phyloP scores from a whole-genome alignment of 768 basidiomycete species.

The Leccinum rimulosum region DNA sequence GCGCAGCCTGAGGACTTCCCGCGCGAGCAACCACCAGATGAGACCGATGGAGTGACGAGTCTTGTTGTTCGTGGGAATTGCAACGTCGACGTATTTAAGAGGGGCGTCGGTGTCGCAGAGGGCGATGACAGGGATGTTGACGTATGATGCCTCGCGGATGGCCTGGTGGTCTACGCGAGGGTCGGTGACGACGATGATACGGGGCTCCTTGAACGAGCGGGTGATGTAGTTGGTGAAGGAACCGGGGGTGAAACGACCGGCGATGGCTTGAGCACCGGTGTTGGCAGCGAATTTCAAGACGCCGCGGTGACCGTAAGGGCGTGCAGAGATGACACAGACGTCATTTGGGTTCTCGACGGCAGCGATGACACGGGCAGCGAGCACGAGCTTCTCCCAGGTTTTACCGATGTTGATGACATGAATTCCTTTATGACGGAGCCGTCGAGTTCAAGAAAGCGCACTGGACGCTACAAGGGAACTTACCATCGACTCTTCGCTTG shows the following conservation, averaged over 20 bases:
- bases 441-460: constrained; percentile 13
- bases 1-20: constrained; percentile 94
- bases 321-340: constrained; percentile 96
- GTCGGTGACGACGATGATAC: constrained; percentile 97
- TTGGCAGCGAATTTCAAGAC: constrained; percentile 98
- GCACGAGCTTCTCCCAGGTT: constrained; percentile 99
- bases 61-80: constrained; percentile 99
- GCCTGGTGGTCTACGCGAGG: constrained; percentile 99
- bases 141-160: constrained; percentile 99
- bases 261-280: constrained; percentile 98
- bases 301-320: constrained; percentile 98
- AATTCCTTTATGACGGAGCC: constrained; percentile 58
- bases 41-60: constrained; percentile 95
- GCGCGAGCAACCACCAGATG: constrained; percentile 95
- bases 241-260: constrained; percentile 98
- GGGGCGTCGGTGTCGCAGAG: constrained; percentile 99
- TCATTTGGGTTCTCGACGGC: constrained; percentile 98
- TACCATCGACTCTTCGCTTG: constrained; percentile 94
- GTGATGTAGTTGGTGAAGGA: constrained; percentile 99
- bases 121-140: constrained; percentile 99
- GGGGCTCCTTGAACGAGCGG: constrained; percentile 99
- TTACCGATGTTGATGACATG: constrained; percentile 98
- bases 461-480: constrained; percentile 29
- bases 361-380: constrained; percentile 96
- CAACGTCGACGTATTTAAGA: constrained; percentile 96